These are phyloP conservation scores for Scheffersomyces titani DNA, from an alignment of 1,139 yeast genomes.

Conservation along the genomic window DNA sequence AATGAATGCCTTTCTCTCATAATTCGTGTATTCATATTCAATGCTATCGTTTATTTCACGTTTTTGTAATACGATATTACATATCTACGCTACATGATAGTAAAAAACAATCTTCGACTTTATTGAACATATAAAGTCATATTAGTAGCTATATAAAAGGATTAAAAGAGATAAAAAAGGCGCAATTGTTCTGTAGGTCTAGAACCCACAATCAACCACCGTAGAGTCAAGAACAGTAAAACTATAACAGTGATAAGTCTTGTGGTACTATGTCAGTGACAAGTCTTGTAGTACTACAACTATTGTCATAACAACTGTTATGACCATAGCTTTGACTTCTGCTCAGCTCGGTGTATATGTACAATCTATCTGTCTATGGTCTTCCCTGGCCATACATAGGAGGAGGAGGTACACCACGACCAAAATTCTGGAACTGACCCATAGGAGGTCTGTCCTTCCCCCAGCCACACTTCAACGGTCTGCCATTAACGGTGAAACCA, in stretches of 20 bases:
- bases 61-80: background rate
- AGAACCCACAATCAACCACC: background rate
- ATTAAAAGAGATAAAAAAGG: background rate
- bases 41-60: background rate
- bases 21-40: too few species aligned
- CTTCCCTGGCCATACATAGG: constrained; percentile 24
- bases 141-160: background rate
- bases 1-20: too few species aligned
- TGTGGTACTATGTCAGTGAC: background rate
- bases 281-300: too few species aligned
- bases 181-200: background rate
- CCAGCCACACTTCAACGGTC: constrained; percentile 87
- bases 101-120: background rate
- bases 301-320: background rate
- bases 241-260: background rate
- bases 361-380: background rate
- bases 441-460: constrained; percentile 63
- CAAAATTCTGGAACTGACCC: constrained; percentile 37
- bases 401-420: constrained; percentile 27
- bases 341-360: background rate
- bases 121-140: background rate
- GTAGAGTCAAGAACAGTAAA: background rate
- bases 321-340: background rate
- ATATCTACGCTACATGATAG: background rate
- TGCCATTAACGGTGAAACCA: constrained; percentile 75